Evolutionary conservation across 352 stramenopile species (phyloP), one percentile per base, ranked within the genome.

Genomic region (Thraustotheca clavata): DNA sequence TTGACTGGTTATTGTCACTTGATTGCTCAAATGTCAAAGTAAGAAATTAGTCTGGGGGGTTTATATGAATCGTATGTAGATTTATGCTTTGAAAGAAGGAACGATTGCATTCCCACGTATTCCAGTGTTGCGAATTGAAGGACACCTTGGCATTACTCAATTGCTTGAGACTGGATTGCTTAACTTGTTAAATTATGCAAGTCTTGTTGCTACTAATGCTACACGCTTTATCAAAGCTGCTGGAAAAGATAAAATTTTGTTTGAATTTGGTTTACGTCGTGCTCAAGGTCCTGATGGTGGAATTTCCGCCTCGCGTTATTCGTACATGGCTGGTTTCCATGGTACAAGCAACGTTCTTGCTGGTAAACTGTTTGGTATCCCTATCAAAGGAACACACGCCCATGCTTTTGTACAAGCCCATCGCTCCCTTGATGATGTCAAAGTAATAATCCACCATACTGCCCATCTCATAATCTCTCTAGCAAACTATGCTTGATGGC

Each of bases 81-180:
- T 67, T 31, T 62, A 49, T 6, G 4, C 43, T 2, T 61, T 49
- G 27, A 62, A 77, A 65, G 96, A 99, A 75, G 97, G 96, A 34
- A 97, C 89, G 5, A 88, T 99, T 38, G 91, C 95, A 18, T 99
- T 99, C 77, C 96, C 96, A 18, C 80, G 92, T 31, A 86, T 98
- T 49, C 97, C 97, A 6, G 67, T 99, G 18, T 67, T 98, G 59
- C 92, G 90, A 20, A 82, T 99, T 24, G 83, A 96, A 50, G 95
- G 89, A 24, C 97, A 96, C 29, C 70, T 99, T 34, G 95, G 75
- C 0, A 81, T 99, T 35, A 86, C 84, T 16, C 97, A 99, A 75
- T 69, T 99, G 41, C 78, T 99, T 43, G 97, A 99, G 82, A 99
- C 97, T 16, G 96, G 96, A 20, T 69, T 99, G 39, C 79, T 99